These are phyloP conservation scores for Davidsoniella australis DNA, from an alignment of 2,329 filamentous ascomycete species.

Conservation along the genomic window DNA sequence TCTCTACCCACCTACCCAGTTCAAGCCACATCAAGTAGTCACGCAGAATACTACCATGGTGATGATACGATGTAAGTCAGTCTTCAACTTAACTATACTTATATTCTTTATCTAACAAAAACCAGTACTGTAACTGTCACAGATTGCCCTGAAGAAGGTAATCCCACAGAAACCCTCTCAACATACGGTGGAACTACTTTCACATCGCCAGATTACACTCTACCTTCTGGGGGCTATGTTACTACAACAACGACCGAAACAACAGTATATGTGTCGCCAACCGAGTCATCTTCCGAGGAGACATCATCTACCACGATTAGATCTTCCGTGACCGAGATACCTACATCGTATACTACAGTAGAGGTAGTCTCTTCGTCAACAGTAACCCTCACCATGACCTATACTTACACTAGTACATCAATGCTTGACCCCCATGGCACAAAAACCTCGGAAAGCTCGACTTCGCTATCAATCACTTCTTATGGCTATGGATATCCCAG, in stretches of 20 bases:
- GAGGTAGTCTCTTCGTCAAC: constrained; percentile 2
- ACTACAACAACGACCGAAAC: too few species aligned
- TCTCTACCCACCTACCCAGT: neutral
- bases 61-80: constrained; percentile 4
- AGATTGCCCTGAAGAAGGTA: constrained; percentile 2
- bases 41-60: neutral
- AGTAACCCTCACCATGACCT: neutral
- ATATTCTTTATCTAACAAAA: neutral
- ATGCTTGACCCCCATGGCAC: neutral
- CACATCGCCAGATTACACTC: neutral
- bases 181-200: neutral
- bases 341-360: neutral
- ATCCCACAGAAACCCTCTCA: neutral
- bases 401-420: neutral
- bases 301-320: neutral
- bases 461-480: too few species aligned
- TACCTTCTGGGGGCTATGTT: neutral
- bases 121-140: constrained; percentile 6
- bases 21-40: neutral
- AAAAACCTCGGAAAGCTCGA: too few species aligned
- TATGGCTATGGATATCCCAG: neutral
- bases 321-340: neutral
- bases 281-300: too few species aligned
- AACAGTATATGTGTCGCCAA: too few species aligned
- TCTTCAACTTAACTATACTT: neutral